Evolutionary conservation across 2,329 filamentous ascomycete species (phyloP).

Genomic region (Aureobasidium sp.): DNA sequence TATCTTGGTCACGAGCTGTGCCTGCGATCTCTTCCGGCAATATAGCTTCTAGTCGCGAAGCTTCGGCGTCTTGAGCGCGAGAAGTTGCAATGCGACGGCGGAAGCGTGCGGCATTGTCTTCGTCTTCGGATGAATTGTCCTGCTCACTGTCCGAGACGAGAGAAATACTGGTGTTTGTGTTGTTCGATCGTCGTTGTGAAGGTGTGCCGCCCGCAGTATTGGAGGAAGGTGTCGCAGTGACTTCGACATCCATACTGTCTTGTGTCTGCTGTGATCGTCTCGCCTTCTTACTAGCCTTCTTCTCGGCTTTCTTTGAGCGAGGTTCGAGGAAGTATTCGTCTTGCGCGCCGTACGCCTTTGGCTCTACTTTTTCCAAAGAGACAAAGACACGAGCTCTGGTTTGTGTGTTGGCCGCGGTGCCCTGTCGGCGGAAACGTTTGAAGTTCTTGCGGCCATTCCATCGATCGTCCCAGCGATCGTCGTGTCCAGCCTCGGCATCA

Average conservation of each 20-base stretch:
- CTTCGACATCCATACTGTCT: constrained; percentile 5
- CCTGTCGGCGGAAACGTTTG: constrained; percentile 66
- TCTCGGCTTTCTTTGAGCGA: not conserved
- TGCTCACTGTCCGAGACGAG: constrained; percentile 1
- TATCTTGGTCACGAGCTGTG: constrained; percentile 9
- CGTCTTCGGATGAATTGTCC: constrained; percentile 13
- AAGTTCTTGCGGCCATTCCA: constrained; percentile 98
- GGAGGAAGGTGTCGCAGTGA: constrained; percentile 7
- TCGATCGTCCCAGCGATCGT: constrained; percentile 69
- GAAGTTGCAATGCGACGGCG: constrained; percentile 24
- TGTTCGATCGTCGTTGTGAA: not conserved
- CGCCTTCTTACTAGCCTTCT: constrained; percentile 16
- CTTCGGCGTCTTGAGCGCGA: constrained; percentile 24
- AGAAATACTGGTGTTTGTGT: constrained; percentile 15
- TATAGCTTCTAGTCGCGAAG: constrained; percentile 8
- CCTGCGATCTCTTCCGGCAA: constrained; percentile 18
- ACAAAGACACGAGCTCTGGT: constrained; percentile 57
- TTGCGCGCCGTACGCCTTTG: constrained; percentile 65
- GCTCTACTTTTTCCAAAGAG: constrained; percentile 61
- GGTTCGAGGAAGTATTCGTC: constrained; percentile 67
- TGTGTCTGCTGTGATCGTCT: constrained; percentile 12
- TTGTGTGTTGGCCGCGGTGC: constrained; percentile 28
- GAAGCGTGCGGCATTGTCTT: constrained; percentile 22
- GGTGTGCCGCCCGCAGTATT: not conserved
- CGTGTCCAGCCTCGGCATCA: constrained; percentile 34